Conservation (phyloP, 139 green algal genomes). For the Chlorella vulgaris region DNA sequence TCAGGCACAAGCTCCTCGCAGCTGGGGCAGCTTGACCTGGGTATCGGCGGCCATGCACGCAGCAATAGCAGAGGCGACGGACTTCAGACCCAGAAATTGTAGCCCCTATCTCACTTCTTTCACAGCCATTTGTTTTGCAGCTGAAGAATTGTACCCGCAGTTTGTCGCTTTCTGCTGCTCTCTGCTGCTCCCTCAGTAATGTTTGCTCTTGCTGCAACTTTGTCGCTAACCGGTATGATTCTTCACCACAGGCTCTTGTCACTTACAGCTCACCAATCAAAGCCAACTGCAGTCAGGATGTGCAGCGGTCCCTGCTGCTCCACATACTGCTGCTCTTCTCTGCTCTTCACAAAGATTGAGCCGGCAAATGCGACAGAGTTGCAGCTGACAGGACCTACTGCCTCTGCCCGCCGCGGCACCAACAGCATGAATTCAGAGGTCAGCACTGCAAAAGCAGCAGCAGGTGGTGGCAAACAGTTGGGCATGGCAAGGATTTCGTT, state of each 20-base stretch:
- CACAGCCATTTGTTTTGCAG: background rate
- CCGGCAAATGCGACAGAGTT: conserved; percentile 85
- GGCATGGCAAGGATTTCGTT: no score
- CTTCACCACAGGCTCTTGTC: background rate
- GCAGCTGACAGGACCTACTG: conserved; percentile 51
- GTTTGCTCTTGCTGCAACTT: background rate
- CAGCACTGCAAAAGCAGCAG: conserved; percentile 52
- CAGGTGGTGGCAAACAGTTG: background rate
- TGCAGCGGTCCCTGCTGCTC: conserved; percentile 42
- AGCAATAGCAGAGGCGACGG: conserved; percentile 19
- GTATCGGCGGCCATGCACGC: background rate
- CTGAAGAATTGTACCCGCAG: background rate
- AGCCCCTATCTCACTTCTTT: background rate
- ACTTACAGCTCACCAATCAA: conserved; percentile 49
- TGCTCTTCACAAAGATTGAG: conserved; percentile 68
- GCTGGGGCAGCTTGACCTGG: background rate
- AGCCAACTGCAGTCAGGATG: conserved; percentile 61
- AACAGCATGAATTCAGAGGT: conserved; percentile 56
- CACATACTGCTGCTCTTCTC: conserved; percentile 66
- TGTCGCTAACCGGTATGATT: background rate
- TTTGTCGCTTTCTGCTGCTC: no score
- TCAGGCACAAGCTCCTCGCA: background rate
- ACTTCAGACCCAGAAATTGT: background rate
- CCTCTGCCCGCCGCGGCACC: conserved; percentile 56
- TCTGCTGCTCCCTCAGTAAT: background rate